A percentile compares a stretch with the other conserved stretches of the same genome.
phyloP scores from a whole-genome alignment of 2,329 filamentous ascomycete species.

The Teratosphaeria viscida region DNA sequence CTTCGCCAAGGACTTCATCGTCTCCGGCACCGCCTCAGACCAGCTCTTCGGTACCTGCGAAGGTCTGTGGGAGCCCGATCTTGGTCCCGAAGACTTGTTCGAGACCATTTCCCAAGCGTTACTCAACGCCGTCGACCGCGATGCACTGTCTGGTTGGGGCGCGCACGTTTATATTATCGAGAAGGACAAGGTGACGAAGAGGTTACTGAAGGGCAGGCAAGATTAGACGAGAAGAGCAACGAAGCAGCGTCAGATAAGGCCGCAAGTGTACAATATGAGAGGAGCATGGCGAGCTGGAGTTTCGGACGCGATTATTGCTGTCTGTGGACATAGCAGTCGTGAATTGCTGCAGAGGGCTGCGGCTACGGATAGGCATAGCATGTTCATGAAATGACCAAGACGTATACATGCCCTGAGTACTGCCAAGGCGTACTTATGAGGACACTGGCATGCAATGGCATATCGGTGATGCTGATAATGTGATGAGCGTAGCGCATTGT shows the following conservation, averaged over 20 bases:
- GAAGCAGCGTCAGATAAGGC: not conserved
- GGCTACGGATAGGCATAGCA: not conserved
- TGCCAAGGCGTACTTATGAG: not conserved
- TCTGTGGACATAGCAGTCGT: not conserved
- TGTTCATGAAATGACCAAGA: not conserved
- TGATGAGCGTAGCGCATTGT: not conserved
- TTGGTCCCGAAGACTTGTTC: slow-evolving; percentile 91
- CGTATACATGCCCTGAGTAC: not conserved
- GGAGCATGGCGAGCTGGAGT: not conserved
- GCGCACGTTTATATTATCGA: slow-evolving; percentile 99
- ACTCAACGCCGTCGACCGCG: slow-evolving; percentile 89
- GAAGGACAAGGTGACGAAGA: slow-evolving; percentile 99
- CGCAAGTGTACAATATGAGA: not conserved
- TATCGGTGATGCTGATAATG: not conserved
- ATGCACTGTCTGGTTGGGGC: slow-evolving; percentile 94
- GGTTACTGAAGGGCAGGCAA: slow-evolving; percentile 94
- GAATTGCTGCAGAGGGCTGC: not conserved
- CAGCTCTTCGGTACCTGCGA: slow-evolving; percentile 99
- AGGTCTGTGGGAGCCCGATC: slow-evolving; percentile 91
- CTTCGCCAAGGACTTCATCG: slow-evolving; percentile 99
- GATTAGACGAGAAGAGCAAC: slow-evolving; percentile 41
- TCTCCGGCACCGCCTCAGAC: slow-evolving; percentile 89
- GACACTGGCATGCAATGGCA: not conserved
- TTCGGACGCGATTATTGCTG: not conserved
- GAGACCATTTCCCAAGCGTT: slow-evolving; percentile 96